Conservation (phyloP, 768 basidiomycete genomes). For the Termitomyces sp. region DNA sequence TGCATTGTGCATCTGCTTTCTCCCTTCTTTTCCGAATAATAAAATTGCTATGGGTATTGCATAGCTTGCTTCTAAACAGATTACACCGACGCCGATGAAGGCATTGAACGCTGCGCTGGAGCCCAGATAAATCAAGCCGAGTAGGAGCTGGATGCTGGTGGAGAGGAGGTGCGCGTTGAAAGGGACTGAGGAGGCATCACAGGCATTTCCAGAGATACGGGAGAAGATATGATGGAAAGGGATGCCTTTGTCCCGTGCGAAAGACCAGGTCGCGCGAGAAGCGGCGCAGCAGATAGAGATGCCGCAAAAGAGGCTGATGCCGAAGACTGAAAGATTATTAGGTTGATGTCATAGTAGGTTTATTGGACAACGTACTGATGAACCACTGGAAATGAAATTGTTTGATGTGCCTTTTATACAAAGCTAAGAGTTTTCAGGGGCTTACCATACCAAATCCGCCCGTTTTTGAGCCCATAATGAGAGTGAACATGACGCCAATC, state of each 20-base stretch:
- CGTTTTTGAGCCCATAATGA: conserved; percentile 53
- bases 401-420: not conserved
- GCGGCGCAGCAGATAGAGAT: conserved; percentile 64
- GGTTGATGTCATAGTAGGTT: not conserved
- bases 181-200: conserved; percentile 39
- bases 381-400: conserved; percentile 26
- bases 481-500: conserved; percentile 54
- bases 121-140: conserved; percentile 60
- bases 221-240: conserved; percentile 47
- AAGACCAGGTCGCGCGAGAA: conserved; percentile 67
- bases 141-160: conserved; percentile 48
- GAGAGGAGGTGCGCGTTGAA: conserved; percentile 57
- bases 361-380: conserved; percentile 25
- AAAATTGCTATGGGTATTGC: conserved; percentile 56
- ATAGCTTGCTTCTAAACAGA: conserved; percentile 60
- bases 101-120: conserved; percentile 62
- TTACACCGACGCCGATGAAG: conserved; percentile 61
- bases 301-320: conserved; percentile 53
- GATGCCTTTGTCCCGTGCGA: conserved; percentile 62
- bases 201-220: conserved; percentile 31
- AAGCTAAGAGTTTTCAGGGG: too few species aligned
- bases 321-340: conserved; percentile 36
- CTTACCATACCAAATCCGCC: conserved; percentile 60
- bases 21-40: conserved; percentile 28
- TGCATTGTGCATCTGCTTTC: conserved; percentile 39